Base-by-base conservation (phyloP, 2,329 filamentous ascomycete species). In the Colletotrichum noveboracense region DNA sequence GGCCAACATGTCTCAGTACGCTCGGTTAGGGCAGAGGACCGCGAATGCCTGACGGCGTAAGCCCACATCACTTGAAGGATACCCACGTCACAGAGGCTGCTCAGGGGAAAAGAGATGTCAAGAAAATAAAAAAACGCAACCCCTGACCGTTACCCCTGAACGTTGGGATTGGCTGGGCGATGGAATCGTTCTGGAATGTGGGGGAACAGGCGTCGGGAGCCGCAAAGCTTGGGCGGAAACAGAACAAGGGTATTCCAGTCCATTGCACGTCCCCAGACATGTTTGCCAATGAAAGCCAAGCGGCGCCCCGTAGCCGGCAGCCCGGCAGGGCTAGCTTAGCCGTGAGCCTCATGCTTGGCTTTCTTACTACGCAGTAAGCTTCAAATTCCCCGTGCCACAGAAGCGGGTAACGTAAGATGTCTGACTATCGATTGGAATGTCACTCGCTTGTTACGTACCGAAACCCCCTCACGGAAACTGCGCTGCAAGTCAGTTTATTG, bases 211-310 rank as follows among this genome's bases (percentile, higher is more conserved):
- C 30, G 65, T 70, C 43, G 71, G 38, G 66, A 70, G 66, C 66
- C 66, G 65, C 71, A 74, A 70, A 74, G 71, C 71, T 64, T 74
- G 56, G 66, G 24, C 13, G 30, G 36, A 62, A 38, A 12, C 16
- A 24, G 7, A n/a, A 13, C 66, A 65, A 21, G 71, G 71, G 28
- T 69, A 64, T 52, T 56, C 65, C 38, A 6, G 70, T n/a, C 9
- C 21, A 12, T 32, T n/a, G 38, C 28, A 6, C n/a, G 13, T n/a
- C 65, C 34, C 58, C 10, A 26, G 21, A 48, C 60, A 30, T 30
- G n/a, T 21, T 56, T 16, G 34, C 21, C 21, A 26, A 13, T 21
- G 16, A 32, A 18, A n/a, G 18, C 34, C 14, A 7, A 16, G 30
- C 36, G 48, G 55, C 28, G 34, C 64, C 55, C 38, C 28, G 28